Evolutionary conservation across 2,329 filamentous ascomycete species (phyloP).

Genomic region (Phaeosphaeria sp.): DNA sequence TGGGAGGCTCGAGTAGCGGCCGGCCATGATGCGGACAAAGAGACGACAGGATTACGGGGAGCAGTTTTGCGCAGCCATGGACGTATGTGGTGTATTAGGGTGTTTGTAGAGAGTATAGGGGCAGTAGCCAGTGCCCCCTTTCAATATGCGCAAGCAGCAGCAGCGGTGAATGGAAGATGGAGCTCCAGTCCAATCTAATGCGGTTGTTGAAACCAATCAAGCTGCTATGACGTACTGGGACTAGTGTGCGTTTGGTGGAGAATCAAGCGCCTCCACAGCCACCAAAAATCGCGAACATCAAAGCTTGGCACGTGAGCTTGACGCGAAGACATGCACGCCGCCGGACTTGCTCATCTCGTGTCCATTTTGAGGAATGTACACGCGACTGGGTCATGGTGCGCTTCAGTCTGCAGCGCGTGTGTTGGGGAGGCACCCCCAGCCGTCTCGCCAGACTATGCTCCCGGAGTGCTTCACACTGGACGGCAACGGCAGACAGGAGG

Average conservation of each 20-base stretch:
- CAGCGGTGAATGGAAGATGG: conserved; percentile 21
- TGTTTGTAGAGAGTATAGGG: conserved; percentile 9
- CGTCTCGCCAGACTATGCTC: conserved; percentile 8
- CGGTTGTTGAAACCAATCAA: conserved; percentile 19
- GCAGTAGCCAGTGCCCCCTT: conserved; percentile 19
- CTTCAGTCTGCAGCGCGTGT: conserved; percentile 30
- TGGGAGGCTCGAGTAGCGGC: conserved; percentile 45
- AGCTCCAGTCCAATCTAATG: conserved; percentile 15
- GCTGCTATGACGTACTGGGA: conserved; percentile 26
- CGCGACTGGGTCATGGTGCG: conserved; percentile 34
- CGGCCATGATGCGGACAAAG: conserved; percentile 42
- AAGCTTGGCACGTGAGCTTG: conserved; percentile 15
- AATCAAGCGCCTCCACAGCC: conserved; percentile 2
- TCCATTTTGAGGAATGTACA: conserved; percentile 18
- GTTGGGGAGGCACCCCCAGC: conserved; percentile 31
- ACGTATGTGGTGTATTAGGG: conserved; percentile 5
- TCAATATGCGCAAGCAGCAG: conserved; percentile 8
- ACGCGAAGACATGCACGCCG: conserved; percentile 1
- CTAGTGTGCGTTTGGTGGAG: conserved; percentile 25
- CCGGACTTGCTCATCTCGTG: background rate
- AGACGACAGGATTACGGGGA: conserved; percentile 20
- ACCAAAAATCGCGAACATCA: conserved; percentile 18
- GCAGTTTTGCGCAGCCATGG: conserved; percentile 34
- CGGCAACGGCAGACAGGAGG: conserved; percentile 4
- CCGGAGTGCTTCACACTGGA: conserved; percentile 13